These are phyloP conservation scores for Sungouiozyma intestinalis DNA, from an alignment of 805 yeast species.

Conservation along the genomic window DNA sequence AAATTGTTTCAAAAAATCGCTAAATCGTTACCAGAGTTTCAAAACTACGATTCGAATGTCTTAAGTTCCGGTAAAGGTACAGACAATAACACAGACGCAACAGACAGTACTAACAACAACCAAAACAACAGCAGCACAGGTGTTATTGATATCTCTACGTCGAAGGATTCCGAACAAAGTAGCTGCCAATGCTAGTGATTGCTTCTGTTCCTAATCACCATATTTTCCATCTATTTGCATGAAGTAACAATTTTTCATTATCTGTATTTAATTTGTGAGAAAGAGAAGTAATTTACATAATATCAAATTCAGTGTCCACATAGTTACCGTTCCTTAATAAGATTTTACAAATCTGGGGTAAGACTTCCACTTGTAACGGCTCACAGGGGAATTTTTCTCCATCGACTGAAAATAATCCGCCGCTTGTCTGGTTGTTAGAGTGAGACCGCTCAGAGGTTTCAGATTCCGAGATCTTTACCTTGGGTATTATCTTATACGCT, in stretches of 20 bases:
- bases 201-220: not conserved
- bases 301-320: conserved; percentile 42
- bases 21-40: conserved; percentile 78
- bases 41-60: conserved; percentile 26
- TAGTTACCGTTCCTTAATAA: conserved; percentile 51
- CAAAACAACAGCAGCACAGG: conserved; percentile 27
- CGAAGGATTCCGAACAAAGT: conserved; percentile 28
- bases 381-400: conserved; percentile 78
- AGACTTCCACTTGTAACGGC: conserved; percentile 75
- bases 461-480: conserved; percentile 7
- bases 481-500: conserved; percentile 71
- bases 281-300: conserved; percentile 14
- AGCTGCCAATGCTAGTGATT: conserved; percentile 33
- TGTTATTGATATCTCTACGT: conserved; percentile 35
- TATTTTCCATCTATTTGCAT: not conserved
- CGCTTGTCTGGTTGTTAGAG: conserved; percentile 2
- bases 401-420: conserved; percentile 63
- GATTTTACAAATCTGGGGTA: conserved; percentile 54
- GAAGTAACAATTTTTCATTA: not conserved
- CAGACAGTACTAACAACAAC: conserved; percentile 26
- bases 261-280: conserved; percentile 1
- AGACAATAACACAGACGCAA: conserved; percentile 17
- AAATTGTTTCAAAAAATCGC: conserved; percentile 84
- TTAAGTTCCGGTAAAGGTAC: conserved; percentile 10
- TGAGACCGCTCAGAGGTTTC: not conserved